Evolutionary conservation across 1,284 basidiomycete species (phyloP), one percentile per base, ranked within the genome.

Genomic region (Xanthoconium separans): DNA sequence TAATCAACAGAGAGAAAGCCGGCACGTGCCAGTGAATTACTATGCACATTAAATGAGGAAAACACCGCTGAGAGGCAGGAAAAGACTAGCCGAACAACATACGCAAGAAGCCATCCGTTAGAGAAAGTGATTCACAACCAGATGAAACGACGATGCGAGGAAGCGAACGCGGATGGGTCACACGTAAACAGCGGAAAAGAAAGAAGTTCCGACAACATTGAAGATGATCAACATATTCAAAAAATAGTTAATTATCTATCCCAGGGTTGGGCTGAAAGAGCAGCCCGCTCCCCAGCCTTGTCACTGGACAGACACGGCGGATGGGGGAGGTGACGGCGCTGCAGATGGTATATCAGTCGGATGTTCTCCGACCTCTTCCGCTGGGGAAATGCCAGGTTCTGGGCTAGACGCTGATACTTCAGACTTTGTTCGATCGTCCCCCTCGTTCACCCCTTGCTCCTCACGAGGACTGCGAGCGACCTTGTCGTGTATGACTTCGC

Each of bases 161-260:
- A 45, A 46, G 52, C 41, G 34, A 42, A 53, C 50, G 42, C 40
- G 44, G 58, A 53, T 34, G 37, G 43, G 50, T 61, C 58, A 55
- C 63, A 52, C 54, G 56, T 20, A 61, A 22, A 55, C 51, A 47
- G 42, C 44, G 37, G 37, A 47, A 52, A 44, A 30, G 16, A 41
- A n/a, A 34, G 47, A 12, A 54, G n/a, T 36, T 37, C 53, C 53
- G 54, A 68, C 56, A 55, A 39, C 61, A 58, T 59, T 66, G 65
- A 69, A 66, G 61, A 70, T 66, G 68, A 50, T 66, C 66, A 65
- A 66, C 68, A 69, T 66, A 64, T 65, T 69, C 68, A 68, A 70
- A 55, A 63, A 64, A 40, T 57, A 66, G 61, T 63, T 55, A 57
- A 63, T 59, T 58, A 68, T 66, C 65, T 70, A 70, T 66, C 47